These are phyloP conservation scores for Albugo candida DNA, from an alignment of 352 stramenopile genomes.

Conservation along the genomic window DNA sequence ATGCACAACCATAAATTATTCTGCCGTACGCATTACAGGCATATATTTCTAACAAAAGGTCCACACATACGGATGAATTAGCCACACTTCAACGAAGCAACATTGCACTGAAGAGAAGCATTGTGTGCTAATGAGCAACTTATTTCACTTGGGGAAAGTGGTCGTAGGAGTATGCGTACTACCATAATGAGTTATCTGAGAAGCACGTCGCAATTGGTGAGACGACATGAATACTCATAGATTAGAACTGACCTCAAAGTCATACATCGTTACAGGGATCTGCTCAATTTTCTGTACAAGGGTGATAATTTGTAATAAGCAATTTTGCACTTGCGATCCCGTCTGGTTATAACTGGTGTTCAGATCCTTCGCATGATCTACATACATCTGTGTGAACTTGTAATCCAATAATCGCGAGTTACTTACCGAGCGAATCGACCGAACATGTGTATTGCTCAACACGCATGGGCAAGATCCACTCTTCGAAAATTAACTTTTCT, in stretches of 20 bases:
- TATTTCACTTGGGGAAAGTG: too few species aligned
- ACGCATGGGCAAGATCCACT: slow-evolving; percentile 53
- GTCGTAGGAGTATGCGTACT: not conserved
- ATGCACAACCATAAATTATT: too few species aligned
- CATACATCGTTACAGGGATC: slow-evolving; percentile 64
- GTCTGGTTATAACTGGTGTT: too few species aligned
- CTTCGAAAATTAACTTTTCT: slow-evolving; percentile 72
- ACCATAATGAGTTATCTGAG: not conserved
- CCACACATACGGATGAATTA: too few species aligned
- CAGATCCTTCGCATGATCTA: not conserved
- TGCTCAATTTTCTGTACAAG: slow-evolving; percentile 62
- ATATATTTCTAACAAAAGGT: too few species aligned
- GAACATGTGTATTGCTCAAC: slow-evolving; percentile 8
- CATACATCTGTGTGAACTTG: not conserved
- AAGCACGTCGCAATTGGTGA: not conserved
- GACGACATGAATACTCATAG: not conserved
- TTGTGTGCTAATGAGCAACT: too few species aligned
- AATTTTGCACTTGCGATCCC: slow-evolving; percentile 21
- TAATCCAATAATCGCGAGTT: not conserved
- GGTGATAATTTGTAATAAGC: slow-evolving; percentile 48
- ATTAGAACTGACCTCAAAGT: slow-evolving; percentile 35
- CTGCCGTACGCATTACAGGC: too few species aligned
- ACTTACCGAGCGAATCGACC: not conserved
- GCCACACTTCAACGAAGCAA: too few species aligned
- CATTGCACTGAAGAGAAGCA: too few species aligned